Evolutionary conservation across 2,329 filamentous ascomycete species (phyloP).

Genomic region (Pseudocercospora vitis): DNA sequence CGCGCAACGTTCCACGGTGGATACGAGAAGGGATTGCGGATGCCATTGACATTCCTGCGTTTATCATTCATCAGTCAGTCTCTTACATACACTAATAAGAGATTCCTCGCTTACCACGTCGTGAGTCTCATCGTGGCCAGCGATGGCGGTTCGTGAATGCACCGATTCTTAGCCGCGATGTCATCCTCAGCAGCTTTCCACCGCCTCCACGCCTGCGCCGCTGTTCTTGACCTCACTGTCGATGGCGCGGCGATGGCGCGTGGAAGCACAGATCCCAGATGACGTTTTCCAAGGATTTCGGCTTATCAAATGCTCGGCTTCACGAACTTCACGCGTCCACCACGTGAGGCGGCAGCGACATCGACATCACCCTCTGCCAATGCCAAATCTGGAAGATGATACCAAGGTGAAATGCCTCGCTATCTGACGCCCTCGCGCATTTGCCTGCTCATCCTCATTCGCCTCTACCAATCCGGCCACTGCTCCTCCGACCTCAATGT

Average conservation of each 20-base stretch:
- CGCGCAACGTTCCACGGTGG: constrained; percentile 52
- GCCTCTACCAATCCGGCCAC: constrained; percentile 61
- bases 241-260: background rate
- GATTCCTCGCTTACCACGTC: constrained; percentile 38
- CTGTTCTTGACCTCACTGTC: background rate
- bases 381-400: background rate
- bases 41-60: constrained; percentile 57
- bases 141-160: background rate
- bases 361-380: background rate
- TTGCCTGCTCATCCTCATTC: constrained; percentile 74
- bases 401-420: constrained; percentile 61
- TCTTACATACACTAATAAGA: too few relatives aligned
- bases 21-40: constrained; percentile 56
- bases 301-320: background rate
- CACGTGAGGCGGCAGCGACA: constrained; percentile 2
- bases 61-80: constrained; percentile 23
- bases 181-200: background rate
- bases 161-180: background rate
- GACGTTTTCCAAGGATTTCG: background rate
- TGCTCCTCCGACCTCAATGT: constrained; percentile 56
- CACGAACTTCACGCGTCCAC: background rate
- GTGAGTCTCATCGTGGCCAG: constrained; percentile 40
- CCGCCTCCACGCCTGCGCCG: background rate
- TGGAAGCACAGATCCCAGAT: background rate
- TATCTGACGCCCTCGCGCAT: constrained; percentile 90